Base-by-base conservation (phyloP, 2,329 filamentous ascomycete genomes). In the Tolypocladium ophioglossoides region DNA sequence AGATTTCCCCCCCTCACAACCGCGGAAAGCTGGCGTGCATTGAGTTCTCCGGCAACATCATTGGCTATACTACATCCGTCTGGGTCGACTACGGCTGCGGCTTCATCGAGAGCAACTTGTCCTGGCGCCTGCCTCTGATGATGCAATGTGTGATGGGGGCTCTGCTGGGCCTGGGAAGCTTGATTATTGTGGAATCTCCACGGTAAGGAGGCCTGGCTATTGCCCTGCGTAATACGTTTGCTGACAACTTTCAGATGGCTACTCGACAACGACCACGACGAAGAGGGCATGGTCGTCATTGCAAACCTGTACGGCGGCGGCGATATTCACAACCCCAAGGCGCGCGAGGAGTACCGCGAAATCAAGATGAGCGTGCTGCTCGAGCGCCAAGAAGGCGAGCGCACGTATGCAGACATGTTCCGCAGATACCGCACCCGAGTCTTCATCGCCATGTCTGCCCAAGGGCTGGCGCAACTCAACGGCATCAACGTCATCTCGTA, bases 401-500 rank as follows among this genome's bases (percentile, higher is more conserved):
- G 94, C 61, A 84, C 88, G 0, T 99, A 97, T 70, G 63, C 71
- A 40, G 94, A 97, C 58, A 99, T 99, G 94, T 99, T 97, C 78
- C 86, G 81, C 64, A 84, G 89, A 58, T 97, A 97, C 75, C 82
- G 80, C 67, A 94, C 87, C 64, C 89, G 94, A 52, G 92, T 97
- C 60, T 90, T 97, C 66, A 97, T 97, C 68, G 94, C 94, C 72
- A 97, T 97, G 94, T 97, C 92, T 37, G 94, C 94, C 4, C 94
- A 97, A 71, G 91, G 86, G 7, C 82, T 99, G 60, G 94, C 94
- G 32, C 94, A 99, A 72, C 83, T 99, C 53, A 97, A 97, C 74
- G 94, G 94, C 60, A 99, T 99, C 75, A 99, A 99, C 72, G 94
- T 99, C 68, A 99, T 99, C 59, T 97, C 92, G 1, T 99, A 97